Evolutionary conservation across 441 rosid species (phyloP), one percentile per base, ranked within the genome.

Genomic region (Sinapis alba): DNA sequence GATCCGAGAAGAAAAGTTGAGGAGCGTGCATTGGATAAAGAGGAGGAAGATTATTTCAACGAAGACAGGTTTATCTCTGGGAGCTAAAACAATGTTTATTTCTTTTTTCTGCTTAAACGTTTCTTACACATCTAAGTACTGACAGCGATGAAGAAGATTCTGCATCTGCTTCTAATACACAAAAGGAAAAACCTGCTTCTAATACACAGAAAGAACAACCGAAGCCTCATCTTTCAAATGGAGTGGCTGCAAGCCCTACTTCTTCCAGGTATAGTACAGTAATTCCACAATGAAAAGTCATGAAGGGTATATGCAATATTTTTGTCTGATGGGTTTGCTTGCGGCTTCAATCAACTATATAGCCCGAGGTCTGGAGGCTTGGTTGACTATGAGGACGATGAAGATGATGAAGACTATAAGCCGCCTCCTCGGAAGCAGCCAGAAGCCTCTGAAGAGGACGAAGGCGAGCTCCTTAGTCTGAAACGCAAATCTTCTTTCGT

Each of bases 11-110:
- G 84, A 81, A 80, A 93, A 70, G 76, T 79, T 19, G 99, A 96
- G 73, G 98, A 89, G 80, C 97, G 98, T 24, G 98, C 97, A 23
- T 75, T 86, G 64, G 98, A 92, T 77, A 96, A 96, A 85, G 99
- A 96, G 81, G 99, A 93, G 85, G 94, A 94, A 81, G 98, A 96
- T 78, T 96, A 96, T 83, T 96, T 96, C 80, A 94, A 94, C 16
- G 97, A 85, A 80, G 95, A 94, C 83, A 96, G 98, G 98, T 94
- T 64, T 54, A 64, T 61, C 19, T 67, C 66, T 47, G 21, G 23
- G n/a, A n/a, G n/a, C n/a, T 28, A 28, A 28, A 28, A 28, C 34
- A 6, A 28, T 28, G 1, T 54, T 27, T 62, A 7, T 20, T 53
- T 53, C 51, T 32, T 13, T 59, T 47, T 26, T 54, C 8, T 23